Evolutionary conservation across 2,329 filamentous ascomycete genomes (phyloP).

Genomic region (Apiospora malaysiana): DNA sequence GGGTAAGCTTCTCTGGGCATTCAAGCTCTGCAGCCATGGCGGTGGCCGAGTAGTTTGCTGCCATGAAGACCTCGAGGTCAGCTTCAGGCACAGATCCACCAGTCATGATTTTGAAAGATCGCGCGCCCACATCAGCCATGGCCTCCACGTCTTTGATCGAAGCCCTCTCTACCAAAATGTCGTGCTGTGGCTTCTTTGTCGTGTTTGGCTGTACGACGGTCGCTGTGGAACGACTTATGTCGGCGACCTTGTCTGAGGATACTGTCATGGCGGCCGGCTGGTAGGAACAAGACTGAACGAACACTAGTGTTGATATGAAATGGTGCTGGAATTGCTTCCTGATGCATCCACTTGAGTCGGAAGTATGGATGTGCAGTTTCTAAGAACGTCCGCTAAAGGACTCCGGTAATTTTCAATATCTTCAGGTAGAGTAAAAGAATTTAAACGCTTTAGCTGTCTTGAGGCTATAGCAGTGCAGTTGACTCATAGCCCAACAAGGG

Average conservation of each 20-base stretch:
- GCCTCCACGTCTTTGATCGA: not conserved
- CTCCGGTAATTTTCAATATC: not conserved
- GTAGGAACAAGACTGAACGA: not conserved
- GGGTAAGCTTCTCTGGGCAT: not conserved
- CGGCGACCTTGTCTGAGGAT: not conserved
- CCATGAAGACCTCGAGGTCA: slow-evolving; percentile 15
- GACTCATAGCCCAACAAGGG: too few relatives aligned
- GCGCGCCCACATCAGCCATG: slow-evolving; percentile 8
- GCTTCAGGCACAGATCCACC: not conserved
- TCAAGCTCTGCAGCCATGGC: slow-evolving; percentile 14
- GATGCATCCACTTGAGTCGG: not conserved
- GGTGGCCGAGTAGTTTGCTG: not conserved
- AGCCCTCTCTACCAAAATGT: not conserved
- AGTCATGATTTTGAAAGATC: not conserved
- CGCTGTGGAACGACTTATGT: not conserved
- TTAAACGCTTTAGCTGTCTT: not conserved
- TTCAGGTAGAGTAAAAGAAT: not conserved
- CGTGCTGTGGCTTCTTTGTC: not conserved
- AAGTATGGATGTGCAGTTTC: not conserved
- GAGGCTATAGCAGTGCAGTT: not conserved
- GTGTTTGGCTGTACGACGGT: not conserved
- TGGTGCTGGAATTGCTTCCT: not conserved
- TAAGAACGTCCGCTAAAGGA: too few relatives aligned
- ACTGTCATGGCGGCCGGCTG: not conserved
- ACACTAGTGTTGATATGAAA: not conserved